Conservation (phyloP, 75 land plant genomes). For the Adiantum capillusveneris region DNA sequence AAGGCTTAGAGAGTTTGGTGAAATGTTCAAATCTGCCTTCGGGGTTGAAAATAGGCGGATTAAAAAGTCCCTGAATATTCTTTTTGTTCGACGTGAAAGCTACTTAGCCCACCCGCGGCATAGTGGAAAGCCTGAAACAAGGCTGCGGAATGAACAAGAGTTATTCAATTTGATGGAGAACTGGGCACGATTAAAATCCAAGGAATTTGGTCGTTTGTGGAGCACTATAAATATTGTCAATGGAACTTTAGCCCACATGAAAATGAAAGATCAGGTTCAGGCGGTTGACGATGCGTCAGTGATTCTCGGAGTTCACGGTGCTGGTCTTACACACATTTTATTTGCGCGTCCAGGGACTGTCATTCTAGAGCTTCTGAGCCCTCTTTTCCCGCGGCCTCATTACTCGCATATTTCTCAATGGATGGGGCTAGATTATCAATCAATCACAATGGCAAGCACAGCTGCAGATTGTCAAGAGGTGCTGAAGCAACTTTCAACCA, state of each 20-base stretch:
- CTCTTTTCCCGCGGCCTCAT: conserved; percentile 73
- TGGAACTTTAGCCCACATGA: conserved; percentile 89
- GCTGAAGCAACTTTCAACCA: conserved; percentile 38
- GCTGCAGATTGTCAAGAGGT: conserved; percentile 50
- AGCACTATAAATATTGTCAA: conserved; percentile 58
- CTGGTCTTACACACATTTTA: conserved; percentile 86
- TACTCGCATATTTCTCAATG: conserved; percentile 66
- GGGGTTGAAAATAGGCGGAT: conserved; percentile 26
- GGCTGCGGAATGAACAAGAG: conserved; percentile 78
- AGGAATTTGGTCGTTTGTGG: no score
- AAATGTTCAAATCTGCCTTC: conserved; percentile 76
- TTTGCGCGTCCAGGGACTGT: conserved; percentile 65
- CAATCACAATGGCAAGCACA: conserved; percentile 62
- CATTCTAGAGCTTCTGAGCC: conserved; percentile 76
- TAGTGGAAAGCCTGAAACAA: conserved; percentile 73
- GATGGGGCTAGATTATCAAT: conserved; percentile 81
- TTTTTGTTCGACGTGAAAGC: conserved; percentile 85
- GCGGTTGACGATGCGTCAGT: conserved; percentile 75
- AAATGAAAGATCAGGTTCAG: conserved; percentile 70
- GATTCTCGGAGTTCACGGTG: conserved; percentile 92
- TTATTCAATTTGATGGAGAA: conserved; percentile 49
- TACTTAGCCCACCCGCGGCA: conserved; percentile 98
- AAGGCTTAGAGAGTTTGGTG: conserved; percentile 84
- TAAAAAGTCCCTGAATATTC: conserved; percentile 36
- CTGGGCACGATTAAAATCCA: conserved; percentile 43